Conservation (phyloP, 139 green algal species). For the Chlamydomonas sp. region DNA sequence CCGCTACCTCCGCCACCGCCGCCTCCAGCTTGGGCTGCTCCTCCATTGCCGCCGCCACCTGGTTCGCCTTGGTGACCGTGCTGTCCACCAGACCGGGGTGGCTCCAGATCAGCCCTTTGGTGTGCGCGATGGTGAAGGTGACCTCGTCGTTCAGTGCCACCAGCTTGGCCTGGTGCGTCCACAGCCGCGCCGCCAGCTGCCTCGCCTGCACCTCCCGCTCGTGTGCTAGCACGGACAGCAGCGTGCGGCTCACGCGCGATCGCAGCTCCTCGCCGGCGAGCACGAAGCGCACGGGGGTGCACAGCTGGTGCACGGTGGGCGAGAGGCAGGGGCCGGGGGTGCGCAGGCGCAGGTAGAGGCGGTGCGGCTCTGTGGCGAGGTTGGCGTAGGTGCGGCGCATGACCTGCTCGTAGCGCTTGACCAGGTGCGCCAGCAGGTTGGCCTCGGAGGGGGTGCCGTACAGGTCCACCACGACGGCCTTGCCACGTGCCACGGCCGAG, state of each 20-base stretch:
- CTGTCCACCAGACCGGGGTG: conserved; percentile 37
- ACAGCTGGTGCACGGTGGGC: conserved; percentile 24
- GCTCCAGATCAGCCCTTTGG: conserved; percentile 23
- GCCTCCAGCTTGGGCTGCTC: conserved; percentile 26
- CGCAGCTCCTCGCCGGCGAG: conserved; percentile 31
- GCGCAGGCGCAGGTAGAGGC: conserved; percentile 30
- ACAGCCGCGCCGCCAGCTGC: conserved; percentile 17
- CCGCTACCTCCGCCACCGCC: neutral
- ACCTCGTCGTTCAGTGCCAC: conserved; percentile 16
- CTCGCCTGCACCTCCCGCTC: conserved; percentile 22
- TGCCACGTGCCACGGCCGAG: neutral
- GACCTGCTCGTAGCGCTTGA: conserved; percentile 30
- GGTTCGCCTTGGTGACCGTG: conserved; percentile 23
- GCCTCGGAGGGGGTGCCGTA: conserved; percentile 35
- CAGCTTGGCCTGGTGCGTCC: neutral
- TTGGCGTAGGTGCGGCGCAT: conserved; percentile 32
- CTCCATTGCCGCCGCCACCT: neutral
- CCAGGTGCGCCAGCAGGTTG: conserved; percentile 22
- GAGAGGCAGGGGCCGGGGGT: neutral
- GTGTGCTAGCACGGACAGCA: conserved; percentile 1
- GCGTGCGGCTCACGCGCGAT: neutral
- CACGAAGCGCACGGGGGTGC: conserved; percentile 40
- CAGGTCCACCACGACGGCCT: conserved; percentile 30
- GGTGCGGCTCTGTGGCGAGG: conserved; percentile 26
- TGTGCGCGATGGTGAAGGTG: conserved; percentile 44